These are phyloP conservation scores for Pyricularia pennisetigena DNA, from an alignment of 2,329 filamentous ascomycete species.

Conservation along the genomic window DNA sequence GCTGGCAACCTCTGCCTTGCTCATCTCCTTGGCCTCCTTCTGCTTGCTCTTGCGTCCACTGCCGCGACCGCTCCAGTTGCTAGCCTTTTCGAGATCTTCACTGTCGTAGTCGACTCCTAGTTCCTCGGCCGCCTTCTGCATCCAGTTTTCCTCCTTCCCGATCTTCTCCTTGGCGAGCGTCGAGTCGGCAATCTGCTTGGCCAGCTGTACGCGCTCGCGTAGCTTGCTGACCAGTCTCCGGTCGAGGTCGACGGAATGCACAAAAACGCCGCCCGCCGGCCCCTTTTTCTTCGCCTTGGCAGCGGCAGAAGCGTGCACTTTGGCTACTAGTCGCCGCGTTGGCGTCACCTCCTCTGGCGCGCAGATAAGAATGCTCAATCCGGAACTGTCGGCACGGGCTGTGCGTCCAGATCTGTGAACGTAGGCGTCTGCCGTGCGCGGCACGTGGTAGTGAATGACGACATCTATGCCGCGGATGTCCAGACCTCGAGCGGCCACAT, in stretches of 20 bases:
- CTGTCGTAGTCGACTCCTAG: constrained; percentile 90
- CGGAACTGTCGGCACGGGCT: constrained; percentile 68
- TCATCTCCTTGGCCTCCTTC: constrained; percentile 54
- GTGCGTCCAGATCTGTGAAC: constrained; percentile 94
- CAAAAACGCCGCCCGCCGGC: constrained; percentile 39
- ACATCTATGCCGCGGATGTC: constrained; percentile 87
- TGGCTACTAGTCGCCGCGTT: constrained; percentile 72
- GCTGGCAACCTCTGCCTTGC: constrained; percentile 62
- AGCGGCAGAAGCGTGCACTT: constrained; percentile 62
- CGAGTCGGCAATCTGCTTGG: constrained; percentile 82
- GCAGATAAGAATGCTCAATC: constrained; percentile 80
- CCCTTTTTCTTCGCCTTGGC: constrained; percentile 36
- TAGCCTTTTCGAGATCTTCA: constrained; percentile 65
- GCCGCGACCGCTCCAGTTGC: constrained; percentile 57
- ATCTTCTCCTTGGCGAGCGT: constrained; percentile 80
- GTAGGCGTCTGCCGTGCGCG: constrained; percentile 83
- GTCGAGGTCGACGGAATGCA: constrained; percentile 76
- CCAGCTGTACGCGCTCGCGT: constrained; percentile 65
- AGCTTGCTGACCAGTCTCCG: constrained; percentile 66
- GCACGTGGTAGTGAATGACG: constrained; percentile 91
- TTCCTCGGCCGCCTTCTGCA: constrained; percentile 78
- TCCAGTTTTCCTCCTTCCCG: constrained; percentile 73
- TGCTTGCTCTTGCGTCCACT: constrained; percentile 66
- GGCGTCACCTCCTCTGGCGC: constrained; percentile 83
- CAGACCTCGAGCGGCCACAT: constrained; percentile 86